phyloP scores from a whole-genome alignment of 495 filamentous ascomycete species.

The Bacidia rubella region DNA sequence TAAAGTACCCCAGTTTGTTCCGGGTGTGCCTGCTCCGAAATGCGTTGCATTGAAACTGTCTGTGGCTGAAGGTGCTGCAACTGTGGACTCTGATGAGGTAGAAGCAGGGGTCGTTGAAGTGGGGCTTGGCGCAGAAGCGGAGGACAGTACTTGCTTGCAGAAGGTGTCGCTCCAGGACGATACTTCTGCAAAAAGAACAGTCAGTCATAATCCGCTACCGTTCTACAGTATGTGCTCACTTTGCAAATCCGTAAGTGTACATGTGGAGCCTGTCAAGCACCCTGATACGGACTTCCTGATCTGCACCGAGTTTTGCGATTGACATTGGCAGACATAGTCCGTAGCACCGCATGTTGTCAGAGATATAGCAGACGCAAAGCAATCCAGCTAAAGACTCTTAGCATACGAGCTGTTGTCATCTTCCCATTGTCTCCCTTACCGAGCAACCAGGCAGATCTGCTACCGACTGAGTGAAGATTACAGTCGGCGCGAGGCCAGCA shows the following conservation, averaged over 20 bases:
- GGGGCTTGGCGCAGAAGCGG: slow-evolving; percentile 3
- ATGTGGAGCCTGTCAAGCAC: slow-evolving; percentile 10
- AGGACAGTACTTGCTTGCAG: slow-evolving; percentile 8
- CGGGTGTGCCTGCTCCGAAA: slow-evolving; percentile 10
- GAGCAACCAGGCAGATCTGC: slow-evolving; percentile 13
- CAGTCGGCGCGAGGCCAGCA: background rate
- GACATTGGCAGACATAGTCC: slow-evolving; percentile 14
- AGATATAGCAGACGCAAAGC: slow-evolving; percentile 8
- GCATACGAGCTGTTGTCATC: background rate
- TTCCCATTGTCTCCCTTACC: background rate
- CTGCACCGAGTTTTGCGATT: background rate
- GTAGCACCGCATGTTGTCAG: slow-evolving; percentile 2
- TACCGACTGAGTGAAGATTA: slow-evolving; percentile 3
- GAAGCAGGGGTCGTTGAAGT: background rate
- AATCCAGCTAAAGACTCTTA: slow-evolving; percentile 5
- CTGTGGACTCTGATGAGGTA: background rate
- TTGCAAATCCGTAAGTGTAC: slow-evolving; percentile 7
- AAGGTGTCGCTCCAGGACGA: slow-evolving; percentile 8
- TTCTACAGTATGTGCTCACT: too few relatives aligned
- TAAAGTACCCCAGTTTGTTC: slow-evolving; percentile 8
- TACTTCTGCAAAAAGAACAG: slow-evolving; percentile 1
- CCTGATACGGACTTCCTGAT: slow-evolving; percentile 10
- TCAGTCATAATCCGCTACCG: too few relatives aligned
- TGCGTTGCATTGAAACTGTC: background rate
- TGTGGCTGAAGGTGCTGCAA: background rate